phyloP scores from a whole-genome alignment of 139 green algal species.

The Picochlorum sp. region DNA sequence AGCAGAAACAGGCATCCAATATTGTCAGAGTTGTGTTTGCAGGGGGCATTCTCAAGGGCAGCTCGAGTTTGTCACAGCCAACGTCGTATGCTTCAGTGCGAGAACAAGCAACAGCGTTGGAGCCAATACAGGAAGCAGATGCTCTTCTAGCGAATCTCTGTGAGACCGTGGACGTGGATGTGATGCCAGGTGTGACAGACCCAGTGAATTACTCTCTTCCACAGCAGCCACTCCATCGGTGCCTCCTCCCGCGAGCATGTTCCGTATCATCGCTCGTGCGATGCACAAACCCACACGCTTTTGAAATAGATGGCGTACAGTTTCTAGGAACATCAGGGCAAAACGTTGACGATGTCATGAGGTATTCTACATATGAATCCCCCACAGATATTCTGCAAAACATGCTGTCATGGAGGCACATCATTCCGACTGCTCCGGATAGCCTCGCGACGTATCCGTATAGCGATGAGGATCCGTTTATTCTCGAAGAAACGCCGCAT shows the following conservation, averaged over 20 bases:
- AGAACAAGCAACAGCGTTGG: constrained; percentile 42
- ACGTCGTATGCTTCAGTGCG: constrained; percentile 42
- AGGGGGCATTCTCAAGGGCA: constrained; percentile 43
- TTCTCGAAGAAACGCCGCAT: constrained; percentile 75
- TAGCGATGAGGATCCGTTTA: constrained; percentile 83
- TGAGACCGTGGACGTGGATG: constrained; percentile 74
- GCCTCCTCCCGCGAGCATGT: constrained; percentile 61
- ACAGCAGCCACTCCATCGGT: constrained; percentile 92
- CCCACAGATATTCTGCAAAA: constrained; percentile 55
- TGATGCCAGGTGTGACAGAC: constrained; percentile 90
- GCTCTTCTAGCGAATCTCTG: constrained; percentile 60
- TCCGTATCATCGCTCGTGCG: constrained; percentile 41
- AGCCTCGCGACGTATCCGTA: constrained; percentile 92
- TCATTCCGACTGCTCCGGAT: constrained; percentile 91
- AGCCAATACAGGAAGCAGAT: constrained; percentile 57
- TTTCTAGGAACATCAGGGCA: constrained; percentile 90
- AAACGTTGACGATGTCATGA: constrained; percentile 75
- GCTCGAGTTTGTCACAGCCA: constrained; percentile 34
- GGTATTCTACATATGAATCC: constrained; percentile 42
- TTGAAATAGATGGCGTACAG: constrained; percentile 60
- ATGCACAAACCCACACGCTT: constrained; percentile 87
- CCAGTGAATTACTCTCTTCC: constrained; percentile 85
- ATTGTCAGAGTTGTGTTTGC: constrained; percentile 70
- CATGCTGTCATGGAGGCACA: constrained; percentile 77
- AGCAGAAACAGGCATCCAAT: constrained; percentile 43